These are phyloP conservation scores for Neonothopanus nambi DNA, from an alignment of 1,284 basidiomycete species.

Conservation along the genomic window DNA sequence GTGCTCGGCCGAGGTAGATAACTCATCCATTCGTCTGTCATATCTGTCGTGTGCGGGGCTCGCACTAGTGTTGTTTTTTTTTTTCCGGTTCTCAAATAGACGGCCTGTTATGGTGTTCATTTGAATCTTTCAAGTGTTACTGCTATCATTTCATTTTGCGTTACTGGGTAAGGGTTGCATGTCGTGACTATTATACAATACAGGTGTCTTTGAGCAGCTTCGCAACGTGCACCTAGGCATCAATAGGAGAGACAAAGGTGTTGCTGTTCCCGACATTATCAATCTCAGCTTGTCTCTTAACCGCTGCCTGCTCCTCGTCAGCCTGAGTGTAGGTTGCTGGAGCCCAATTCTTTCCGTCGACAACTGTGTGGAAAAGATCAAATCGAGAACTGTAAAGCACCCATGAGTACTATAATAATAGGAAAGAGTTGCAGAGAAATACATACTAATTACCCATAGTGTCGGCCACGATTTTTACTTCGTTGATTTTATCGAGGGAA, in stretches of 20 bases:
- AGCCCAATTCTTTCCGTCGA: constrained; percentile 26
- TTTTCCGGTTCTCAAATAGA: constrained; percentile 4
- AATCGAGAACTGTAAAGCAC: constrained; percentile 18
- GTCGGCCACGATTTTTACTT: constrained; percentile 28
- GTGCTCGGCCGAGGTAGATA: constrained; percentile 37
- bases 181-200: background rate
- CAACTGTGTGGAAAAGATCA: constrained; percentile 27
- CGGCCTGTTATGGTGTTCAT: constrained; percentile 1
- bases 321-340: constrained; percentile 17
- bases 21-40: constrained; percentile 13
- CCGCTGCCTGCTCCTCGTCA: constrained; percentile 16
- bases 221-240: too few species aligned
- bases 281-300: constrained; percentile 19
- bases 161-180: too few species aligned
- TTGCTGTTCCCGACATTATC: constrained; percentile 20
- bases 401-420: background rate
- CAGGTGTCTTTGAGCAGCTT: too few species aligned
- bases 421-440: background rate
- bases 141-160: background rate
- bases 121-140: background rate
- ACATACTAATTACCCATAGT: constrained; percentile 28
- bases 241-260: background rate
- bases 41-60: constrained; percentile 16
- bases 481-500: constrained; percentile 29
- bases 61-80: background rate